Evolutionary conservation across 2,329 filamentous ascomycete species (phyloP).

Genomic region (Trichoderma harzianum): DNA sequence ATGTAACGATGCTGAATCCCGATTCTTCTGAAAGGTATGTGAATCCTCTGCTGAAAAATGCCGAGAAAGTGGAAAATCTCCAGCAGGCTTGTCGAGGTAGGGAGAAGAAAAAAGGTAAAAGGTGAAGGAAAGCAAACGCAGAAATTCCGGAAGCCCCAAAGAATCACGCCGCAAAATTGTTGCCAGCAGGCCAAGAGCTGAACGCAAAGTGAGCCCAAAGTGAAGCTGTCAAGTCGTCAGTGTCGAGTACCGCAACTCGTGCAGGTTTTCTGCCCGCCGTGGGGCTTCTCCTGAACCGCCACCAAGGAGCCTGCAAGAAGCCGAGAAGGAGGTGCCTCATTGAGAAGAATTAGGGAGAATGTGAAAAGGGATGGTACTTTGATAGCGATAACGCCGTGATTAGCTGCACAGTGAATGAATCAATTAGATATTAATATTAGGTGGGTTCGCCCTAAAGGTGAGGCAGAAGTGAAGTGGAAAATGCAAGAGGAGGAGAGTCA

Average conservation of each 20-base stretch:
- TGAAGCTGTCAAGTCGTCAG: neutral
- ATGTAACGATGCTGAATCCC: neutral
- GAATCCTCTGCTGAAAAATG: neutral
- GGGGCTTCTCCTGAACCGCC: constrained; percentile 4
- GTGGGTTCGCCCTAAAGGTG: neutral
- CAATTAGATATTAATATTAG: neutral
- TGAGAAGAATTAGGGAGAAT: neutral
- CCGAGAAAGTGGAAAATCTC: neutral
- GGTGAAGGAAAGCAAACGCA: neutral
- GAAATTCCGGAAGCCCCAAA: neutral
- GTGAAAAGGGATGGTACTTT: neutral
- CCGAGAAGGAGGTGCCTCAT: neutral
- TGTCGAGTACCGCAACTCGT: neutral
- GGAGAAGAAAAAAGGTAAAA: neutral
- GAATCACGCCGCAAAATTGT: neutral
- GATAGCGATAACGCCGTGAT: neutral
- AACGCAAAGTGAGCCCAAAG: neutral
- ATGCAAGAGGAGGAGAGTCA: neutral
- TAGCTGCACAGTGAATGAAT: neutral
- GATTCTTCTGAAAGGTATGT: neutral
- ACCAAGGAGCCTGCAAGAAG: neutral
- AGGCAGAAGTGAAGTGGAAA: neutral
- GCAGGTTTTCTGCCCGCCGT: neutral
- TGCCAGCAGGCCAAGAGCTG: neutral
- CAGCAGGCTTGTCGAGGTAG: neutral